Evolutionary conservation across 257 asterid species (phyloP).

Genomic region (Verbascum thapsus): DNA sequence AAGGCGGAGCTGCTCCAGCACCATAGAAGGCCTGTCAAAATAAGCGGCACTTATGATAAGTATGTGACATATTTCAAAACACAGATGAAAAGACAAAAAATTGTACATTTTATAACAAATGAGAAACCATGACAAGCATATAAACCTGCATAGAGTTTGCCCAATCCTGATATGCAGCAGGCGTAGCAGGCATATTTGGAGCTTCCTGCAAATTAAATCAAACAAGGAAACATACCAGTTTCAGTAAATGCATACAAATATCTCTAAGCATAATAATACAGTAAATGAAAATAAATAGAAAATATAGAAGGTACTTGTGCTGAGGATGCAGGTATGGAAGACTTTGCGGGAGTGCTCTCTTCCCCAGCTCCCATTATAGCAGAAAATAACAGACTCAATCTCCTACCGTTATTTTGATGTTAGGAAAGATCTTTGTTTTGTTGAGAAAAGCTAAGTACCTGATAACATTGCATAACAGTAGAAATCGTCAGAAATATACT

Average conservation of each 20-base stretch:
- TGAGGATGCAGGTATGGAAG: constrained; percentile 60
- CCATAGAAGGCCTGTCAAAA: constrained; percentile 73
- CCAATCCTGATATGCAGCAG: constrained; percentile 81
- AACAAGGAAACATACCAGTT: constrained; percentile 15
- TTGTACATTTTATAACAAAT: not conserved
- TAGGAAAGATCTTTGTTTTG: constrained; percentile 18
- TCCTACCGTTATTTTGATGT: constrained; percentile 23
- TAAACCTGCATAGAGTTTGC: constrained; percentile 77
- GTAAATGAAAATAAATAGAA: not conserved
- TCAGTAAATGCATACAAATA: not conserved
- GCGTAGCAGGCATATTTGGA: constrained; percentile 46
- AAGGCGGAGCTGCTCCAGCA: constrained; percentile 76
- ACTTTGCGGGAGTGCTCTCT: constrained; percentile 54
- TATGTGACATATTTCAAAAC: not conserved
- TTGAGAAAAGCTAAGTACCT: constrained; percentile 30
- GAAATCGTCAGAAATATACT: constrained; percentile 11
- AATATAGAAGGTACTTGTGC: constrained; percentile 46
- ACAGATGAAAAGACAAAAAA: not conserved
- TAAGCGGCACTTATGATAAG: not conserved
- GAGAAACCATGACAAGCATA: constrained; percentile 8
- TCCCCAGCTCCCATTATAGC: constrained; percentile 72
- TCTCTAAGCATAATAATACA: not conserved
- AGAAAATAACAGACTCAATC: constrained; percentile 32
- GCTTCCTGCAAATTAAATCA: constrained; percentile 56
- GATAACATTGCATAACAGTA: constrained; percentile 21